A percentile compares a stretch with the other conserved stretches of the same genome.
phyloP scores from a whole-genome alignment of 164 flowering plant species.

The Sedum album region DNA sequence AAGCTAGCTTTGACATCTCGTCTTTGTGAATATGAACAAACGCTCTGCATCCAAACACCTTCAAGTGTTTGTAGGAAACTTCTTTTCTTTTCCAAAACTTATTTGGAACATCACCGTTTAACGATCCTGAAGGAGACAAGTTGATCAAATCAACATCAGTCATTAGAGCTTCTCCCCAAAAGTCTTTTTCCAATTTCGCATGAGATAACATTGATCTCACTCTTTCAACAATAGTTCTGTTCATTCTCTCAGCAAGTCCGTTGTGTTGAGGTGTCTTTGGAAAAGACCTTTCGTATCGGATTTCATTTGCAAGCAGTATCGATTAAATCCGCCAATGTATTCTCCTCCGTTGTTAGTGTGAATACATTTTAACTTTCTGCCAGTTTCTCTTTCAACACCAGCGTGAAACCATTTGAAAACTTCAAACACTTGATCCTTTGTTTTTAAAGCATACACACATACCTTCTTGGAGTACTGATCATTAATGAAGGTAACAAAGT shows the following conservation, averaged over 20 bases:
- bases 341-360: background rate
- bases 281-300: background rate
- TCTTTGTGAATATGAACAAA: slow-evolving; percentile 5
- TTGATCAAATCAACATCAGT: slow-evolving; percentile 4
- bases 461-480: slow-evolving; percentile 5
- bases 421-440: slow-evolving; percentile 5
- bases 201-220: slow-evolving; percentile 7
- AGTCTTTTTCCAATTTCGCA: background rate
- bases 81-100: slow-evolving; percentile 6
- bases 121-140: background rate
- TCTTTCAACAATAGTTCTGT: background rate
- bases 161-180: slow-evolving; percentile 4
- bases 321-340: background rate
- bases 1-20: slow-evolving; percentile 9
- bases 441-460: background rate
- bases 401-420: background rate
- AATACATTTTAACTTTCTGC: background rate
- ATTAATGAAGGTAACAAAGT: background rate
- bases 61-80: slow-evolving; percentile 9
- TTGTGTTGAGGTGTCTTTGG: slow-evolving; percentile 5
- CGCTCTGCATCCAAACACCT: slow-evolving; percentile 9
- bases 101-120: slow-evolving; percentile 1
- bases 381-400: background rate
- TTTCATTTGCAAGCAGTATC: background rate
- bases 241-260: slow-evolving; percentile 8